Base-by-base conservation (phyloP, 371 early-diverging fungal genomes). In the Lichtheimia hyalospora region DNA sequence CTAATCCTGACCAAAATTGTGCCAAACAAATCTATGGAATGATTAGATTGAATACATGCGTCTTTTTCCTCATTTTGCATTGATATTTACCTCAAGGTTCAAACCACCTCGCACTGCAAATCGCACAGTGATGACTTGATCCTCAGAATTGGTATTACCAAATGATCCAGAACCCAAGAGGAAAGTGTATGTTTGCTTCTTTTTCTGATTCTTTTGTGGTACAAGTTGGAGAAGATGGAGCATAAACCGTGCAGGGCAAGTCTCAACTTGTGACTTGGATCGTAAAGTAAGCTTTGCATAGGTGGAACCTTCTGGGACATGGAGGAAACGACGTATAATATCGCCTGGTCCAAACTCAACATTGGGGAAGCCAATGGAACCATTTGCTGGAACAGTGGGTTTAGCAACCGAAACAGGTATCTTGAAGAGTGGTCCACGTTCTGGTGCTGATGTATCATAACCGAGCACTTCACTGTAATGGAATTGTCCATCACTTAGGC, bases 381-480 rank as follows among this genome's bases (percentile, higher is more conserved):
- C 82, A 14, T 79, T 72, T 15, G 65, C 60, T 16, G 84, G 70
- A 20, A 67, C 64, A 16, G 75, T 70, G 5, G 96, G 95, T 75
- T 96, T 96, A 58, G 88, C 86, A 16, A 97, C 92, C 3, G 94
- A 92, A 25, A 97, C 85, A n/a, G 96, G 96, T 34, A 97, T 73
- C 52, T 76, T 78, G 77, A 95, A 92, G 2, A 96, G 73, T 7
- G 92, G 88, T 3, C 94, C 95, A 27, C 87, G 87, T 16, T 83
- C 87, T 40, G 89, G 84, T 60, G 79, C 70, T 20, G 79, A 52
- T 2, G 94, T 84, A 66, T 97, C 96, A 69, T 84, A 93, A 5
- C 87, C 97, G 25, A 81, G 70, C 25, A 97, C 84, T 57, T 92
- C 81, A 3, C 87, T 94, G 62, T 77, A 83, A 68, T 97, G 93